These are phyloP conservation scores for Begonia fuchsioides DNA, from an alignment of 306 rosid species.

Conservation along the genomic window DNA sequence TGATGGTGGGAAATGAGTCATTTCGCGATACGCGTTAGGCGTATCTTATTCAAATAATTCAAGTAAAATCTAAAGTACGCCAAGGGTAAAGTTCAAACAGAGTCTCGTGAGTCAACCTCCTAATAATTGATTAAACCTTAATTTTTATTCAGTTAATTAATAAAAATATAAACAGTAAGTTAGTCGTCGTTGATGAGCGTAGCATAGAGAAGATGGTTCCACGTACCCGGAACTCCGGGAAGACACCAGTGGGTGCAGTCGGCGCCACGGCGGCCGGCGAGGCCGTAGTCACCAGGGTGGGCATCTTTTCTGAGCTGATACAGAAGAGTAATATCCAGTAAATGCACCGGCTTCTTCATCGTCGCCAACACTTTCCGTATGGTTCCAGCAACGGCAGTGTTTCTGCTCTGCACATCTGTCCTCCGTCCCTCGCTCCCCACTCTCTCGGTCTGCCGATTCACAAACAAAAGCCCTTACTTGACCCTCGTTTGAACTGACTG, in stretches of 20 bases:
- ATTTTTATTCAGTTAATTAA: too few species aligned
- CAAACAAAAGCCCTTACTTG: not conserved
- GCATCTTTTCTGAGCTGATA: constrained; percentile 75
- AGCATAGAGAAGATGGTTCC: constrained; percentile 71
- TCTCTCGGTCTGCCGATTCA: constrained; percentile 48
- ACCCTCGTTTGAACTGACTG: not conserved
- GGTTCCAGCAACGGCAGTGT: constrained; percentile 50
- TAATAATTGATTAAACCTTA: too few species aligned
- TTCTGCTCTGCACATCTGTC: constrained; percentile 67
- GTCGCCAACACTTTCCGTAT: constrained; percentile 55
- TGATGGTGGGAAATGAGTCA: too few species aligned
- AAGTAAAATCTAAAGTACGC: too few species aligned
- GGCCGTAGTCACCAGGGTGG: constrained; percentile 82
- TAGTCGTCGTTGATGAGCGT: not conserved
- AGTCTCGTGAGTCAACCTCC: too few species aligned
- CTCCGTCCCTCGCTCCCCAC: constrained; percentile 34
- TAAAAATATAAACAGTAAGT: too few species aligned
- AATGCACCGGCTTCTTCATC: constrained; percentile 40
- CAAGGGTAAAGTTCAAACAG: too few species aligned
- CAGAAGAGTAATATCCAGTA: constrained; percentile 72
- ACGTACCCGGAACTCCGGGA: constrained; percentile 88
- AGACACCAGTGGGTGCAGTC: constrained; percentile 99
- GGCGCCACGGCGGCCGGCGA: constrained; percentile 48
- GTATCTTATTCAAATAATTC: too few species aligned
- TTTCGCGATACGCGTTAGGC: too few species aligned